Base-by-base conservation (phyloP, 352 stramenopile species). In the Globisporangium polare region DNA sequence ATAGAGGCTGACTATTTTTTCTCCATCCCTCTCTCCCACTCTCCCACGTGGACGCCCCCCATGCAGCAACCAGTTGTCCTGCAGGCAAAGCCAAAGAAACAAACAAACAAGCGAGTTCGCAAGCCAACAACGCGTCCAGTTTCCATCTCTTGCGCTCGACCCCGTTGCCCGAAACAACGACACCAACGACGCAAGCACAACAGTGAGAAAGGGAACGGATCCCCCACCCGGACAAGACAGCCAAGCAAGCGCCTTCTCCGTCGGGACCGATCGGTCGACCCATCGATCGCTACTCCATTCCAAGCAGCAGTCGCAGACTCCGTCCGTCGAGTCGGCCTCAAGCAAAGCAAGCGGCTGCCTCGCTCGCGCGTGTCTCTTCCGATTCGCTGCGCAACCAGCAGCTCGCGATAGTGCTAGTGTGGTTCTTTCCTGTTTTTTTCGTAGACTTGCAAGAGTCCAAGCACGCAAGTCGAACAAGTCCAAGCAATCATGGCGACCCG, bases 401-500 rank as follows among this genome's bases (percentile, higher is more conserved):
- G 9, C 29, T 35, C 29, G 29, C 29, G 6, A 22, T 27, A n/a
- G 42, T 15, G 42, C 26, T 51, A 12, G 43, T 53, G 29, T 33
- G 29, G 46, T 53, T 53, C 24, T 29, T 53, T 29, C 24, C 20
- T 26, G 17, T 33, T 27, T 50, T 15, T 13, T 52, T 7, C 29
- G 45, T 52, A 10, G 46, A 35, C 47, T 22, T 22, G 10, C 26
- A 37, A 17, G 13, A 33, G 22, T 10, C 13, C 39, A n/a, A 53
- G 10, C 29, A 53, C 9, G 3, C 35, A 59, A 18, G 33, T 42
- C 5, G 4, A 42, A 58, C n/a, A 35, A n/a, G 9, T 24, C 41
- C 15, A 35, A 37, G 10, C 52, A 58, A 58, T 41, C 35, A 63
- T 63, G 58, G 47, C 47, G 58, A 58, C 49, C 12, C 58, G 49